Conservation (phyloP, 2,329 filamentous ascomycete species). For the Monilinia laxa region DNA sequence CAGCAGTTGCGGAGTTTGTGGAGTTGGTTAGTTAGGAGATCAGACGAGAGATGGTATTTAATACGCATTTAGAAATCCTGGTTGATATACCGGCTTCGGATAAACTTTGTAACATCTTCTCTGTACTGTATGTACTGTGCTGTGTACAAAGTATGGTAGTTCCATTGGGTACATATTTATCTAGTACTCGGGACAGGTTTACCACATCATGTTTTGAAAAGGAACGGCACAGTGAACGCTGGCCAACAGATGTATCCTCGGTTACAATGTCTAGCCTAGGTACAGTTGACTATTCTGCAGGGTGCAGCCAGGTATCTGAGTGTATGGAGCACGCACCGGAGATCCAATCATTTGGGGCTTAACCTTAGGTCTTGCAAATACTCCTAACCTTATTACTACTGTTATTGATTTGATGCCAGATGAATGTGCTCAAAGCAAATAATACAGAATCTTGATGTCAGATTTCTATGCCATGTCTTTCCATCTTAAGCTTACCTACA, state of each 20-base stretch:
- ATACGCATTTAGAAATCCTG: not conserved
- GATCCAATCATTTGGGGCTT: no score
- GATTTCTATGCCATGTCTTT: no score
- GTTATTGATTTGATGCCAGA: no score
- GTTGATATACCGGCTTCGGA: not conserved
- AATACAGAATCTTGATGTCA: no score
- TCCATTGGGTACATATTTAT: not conserved
- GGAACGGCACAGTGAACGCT: not conserved
- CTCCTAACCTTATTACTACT: no score
- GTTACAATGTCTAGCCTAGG: not conserved
- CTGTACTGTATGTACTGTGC: not conserved
- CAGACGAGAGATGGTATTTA: not conserved
- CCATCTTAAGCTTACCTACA: no score
- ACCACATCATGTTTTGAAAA: not conserved
- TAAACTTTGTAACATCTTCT: not conserved
- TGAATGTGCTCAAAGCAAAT: no score
- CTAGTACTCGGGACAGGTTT: not conserved
- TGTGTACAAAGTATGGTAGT: not conserved
- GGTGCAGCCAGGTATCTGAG: not conserved
- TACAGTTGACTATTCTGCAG: not conserved
- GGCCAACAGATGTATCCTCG: not conserved
- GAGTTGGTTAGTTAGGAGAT: no score
- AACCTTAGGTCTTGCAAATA: no score
- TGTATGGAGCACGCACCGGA: no score
- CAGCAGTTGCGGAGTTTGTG: no score